Percentiles rank a stretch among this genome's conserved stretches.
These are phyloP conservation scores for Cercospora janseana DNA, from an alignment of 2,329 filamentous ascomycete species.

Conservation along the genomic window DNA sequence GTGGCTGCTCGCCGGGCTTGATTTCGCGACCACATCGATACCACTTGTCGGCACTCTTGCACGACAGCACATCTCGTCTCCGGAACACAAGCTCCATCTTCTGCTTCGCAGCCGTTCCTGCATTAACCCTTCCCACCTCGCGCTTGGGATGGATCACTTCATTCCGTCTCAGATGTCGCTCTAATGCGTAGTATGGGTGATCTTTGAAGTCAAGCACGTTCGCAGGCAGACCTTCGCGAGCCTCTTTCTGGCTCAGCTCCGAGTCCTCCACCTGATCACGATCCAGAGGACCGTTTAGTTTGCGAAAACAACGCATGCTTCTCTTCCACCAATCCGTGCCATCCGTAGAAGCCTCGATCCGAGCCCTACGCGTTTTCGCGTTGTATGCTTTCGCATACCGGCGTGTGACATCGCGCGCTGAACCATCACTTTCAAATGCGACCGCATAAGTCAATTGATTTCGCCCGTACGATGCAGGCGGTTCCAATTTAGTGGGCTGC, in stretches of 20 bases:
- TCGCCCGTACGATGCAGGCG: constrained; percentile 70
- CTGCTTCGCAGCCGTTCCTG: constrained; percentile 56
- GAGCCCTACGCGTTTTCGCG: constrained; percentile 77
- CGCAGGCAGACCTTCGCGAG: constrained; percentile 61
- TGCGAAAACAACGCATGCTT: constrained; percentile 48
- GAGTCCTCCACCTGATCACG: constrained; percentile 81
- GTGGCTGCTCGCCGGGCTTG: constrained; percentile 72
- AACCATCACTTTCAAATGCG: constrained; percentile 77
- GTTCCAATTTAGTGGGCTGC: constrained; percentile 74
- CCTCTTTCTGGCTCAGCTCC: constrained; percentile 68
- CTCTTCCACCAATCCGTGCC: constrained; percentile 58
- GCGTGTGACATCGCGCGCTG: constrained; percentile 78
- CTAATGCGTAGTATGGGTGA: constrained; percentile 61
- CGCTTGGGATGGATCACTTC: constrained; percentile 75
- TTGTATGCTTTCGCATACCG: constrained; percentile 87
- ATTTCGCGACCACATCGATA: constrained; percentile 82
- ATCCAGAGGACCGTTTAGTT: constrained; percentile 46
- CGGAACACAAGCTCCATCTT: constrained; percentile 77
- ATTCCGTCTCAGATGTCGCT: constrained; percentile 77
- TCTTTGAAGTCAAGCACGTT: constrained; percentile 44
- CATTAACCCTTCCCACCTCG: constrained; percentile 73
- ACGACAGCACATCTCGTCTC: constrained; percentile 73
- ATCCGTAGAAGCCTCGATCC: constrained; percentile 67
- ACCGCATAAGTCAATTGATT: constrained; percentile 82
- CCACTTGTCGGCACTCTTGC: constrained; percentile 82